Evolutionary conservation across 208 protist genomes (phyloP), one percentile per base, ranked within the genome.

Genomic region (Lotmaria passim): DNA sequence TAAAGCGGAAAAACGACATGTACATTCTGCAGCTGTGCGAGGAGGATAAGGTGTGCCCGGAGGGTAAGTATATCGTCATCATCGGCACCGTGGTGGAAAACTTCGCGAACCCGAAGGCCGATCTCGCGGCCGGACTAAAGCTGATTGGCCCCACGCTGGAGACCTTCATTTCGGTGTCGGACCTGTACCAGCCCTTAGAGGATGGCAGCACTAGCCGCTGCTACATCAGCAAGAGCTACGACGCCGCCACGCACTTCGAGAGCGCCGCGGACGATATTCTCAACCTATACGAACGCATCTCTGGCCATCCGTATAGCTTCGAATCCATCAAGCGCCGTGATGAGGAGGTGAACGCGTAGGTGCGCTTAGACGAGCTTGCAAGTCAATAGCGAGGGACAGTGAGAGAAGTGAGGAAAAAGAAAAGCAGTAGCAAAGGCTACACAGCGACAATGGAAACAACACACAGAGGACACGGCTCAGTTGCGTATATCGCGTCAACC

Each of bases 171-270:
- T 86, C 73, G 7, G 84, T 99, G 8, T 93, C 89, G 4, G 85
- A 98, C 55, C 73, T 97, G 11, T 98, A 95, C 68, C 93, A 90
- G 66, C 98, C 98, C 8, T 57, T 91, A 2, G 84, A 95, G 33
- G 95, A 98, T 63, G 96, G 97, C 58, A 85, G 55, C 28, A 51
- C 86, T 21, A 97, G 96, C 75, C 85, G 90, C 26, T 87, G 91
- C 69, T 99, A 97, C 83, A 97, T 99, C 77, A 98, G 96, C 39
- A 96, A 95, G 31, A 98, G 94, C 48, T 99, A 97, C 81, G 97
- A 98, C 73, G 87, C 98, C 26, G 98, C 98, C 19, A 98, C 96
- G 31, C 99, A 99, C 91, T 99, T 99, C 88, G 98, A 99, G 86
- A 97, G 90, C 41, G 96, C 96, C 43, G 94, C 95, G n/a, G 78